Percentiles rank a stretch among this genome's conserved stretches.
Conservation (phyloP, 805 yeast species). For the Crinitomyces ghanaensis region DNA sequence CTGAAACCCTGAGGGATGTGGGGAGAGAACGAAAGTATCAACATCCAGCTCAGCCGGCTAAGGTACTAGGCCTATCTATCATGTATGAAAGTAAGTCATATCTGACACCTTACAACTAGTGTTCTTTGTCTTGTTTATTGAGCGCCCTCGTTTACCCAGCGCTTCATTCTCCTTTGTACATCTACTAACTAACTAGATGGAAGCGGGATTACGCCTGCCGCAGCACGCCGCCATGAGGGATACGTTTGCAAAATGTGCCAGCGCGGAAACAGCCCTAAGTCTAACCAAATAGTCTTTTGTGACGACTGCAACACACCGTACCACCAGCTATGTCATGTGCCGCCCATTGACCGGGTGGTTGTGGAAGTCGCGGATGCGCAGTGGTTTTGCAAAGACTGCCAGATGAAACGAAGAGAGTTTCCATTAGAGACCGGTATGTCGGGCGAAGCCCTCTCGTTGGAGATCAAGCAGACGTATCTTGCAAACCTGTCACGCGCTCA, state of each 20-base stretch:
- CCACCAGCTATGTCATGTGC: constrained; percentile 78
- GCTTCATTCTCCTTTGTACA: no score
- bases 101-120: no score
- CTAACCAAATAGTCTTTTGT: constrained; percentile 85
- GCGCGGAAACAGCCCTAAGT: constrained; percentile 28
- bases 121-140: no score
- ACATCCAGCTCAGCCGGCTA: no score
- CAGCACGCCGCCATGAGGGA: constrained; percentile 15
- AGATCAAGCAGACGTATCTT: constrained; percentile 28
- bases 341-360: constrained; percentile 29
- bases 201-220: no score
- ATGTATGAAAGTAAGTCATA: no score
- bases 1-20: no score
- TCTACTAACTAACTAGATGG: no score
- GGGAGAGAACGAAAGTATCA: constrained; percentile 3
- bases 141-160: no score
- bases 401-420: constrained; percentile 24
- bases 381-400: constrained; percentile 31
- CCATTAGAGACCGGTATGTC: constrained; percentile 29
- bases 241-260: constrained; percentile 29
- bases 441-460: constrained; percentile 25
- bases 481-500: constrained; percentile 29
- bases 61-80: no score
- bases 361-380: constrained; percentile 31
- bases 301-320: constrained; percentile 96